Percentiles rank a stretch among this genome's conserved stretches.
Conservation (phyloP, 2,329 filamentous ascomycete genomes). For the Cadophora luteo-olivacea region DNA sequence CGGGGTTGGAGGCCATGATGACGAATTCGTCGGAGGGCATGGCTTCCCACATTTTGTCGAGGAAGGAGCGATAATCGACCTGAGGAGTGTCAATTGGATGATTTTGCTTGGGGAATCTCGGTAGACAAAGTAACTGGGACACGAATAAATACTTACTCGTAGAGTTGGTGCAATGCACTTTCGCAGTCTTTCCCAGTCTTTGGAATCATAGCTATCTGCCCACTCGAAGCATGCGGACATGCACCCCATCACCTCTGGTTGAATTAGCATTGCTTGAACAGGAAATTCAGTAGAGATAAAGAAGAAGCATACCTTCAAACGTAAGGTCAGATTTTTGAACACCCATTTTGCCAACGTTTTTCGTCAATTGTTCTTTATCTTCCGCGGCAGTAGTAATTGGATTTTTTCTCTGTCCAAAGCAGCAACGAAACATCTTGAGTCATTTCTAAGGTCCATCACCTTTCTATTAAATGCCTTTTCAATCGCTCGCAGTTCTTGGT, state of each 20-base stretch:
- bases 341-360: slow-evolving; percentile 17
- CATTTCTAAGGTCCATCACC: not conserved
- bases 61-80: slow-evolving; percentile 74
- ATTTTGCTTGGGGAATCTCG: too few relatives aligned
- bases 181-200: slow-evolving; percentile 66
- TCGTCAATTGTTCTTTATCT: slow-evolving; percentile 11
- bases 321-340: slow-evolving; percentile 20
- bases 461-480: not conserved
- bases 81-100: slow-evolving; percentile 41
- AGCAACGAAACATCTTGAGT: not conserved
- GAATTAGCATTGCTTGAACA: not conserved
- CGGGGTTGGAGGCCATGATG: slow-evolving; percentile 60
- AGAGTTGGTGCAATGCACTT: slow-evolving; percentile 68
- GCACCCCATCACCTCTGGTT: slow-evolving; percentile 38
- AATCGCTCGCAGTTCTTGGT: not conserved
- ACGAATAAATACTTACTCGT: slow-evolving; percentile 46
- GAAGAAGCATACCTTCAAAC: slow-evolving; percentile 15
- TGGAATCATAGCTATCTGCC: slow-evolving; percentile 70
- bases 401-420: slow-evolving; percentile 9
- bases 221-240: slow-evolving; percentile 56
- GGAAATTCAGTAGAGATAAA: not conserved
- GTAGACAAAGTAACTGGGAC: too few relatives aligned
- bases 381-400: not conserved
- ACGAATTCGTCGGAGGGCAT: slow-evolving; percentile 67
- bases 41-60: slow-evolving; percentile 63